These are phyloP conservation scores for Sclerotinia borealis DNA, from an alignment of 2,329 filamentous ascomycete genomes.

Conservation along the genomic window DNA sequence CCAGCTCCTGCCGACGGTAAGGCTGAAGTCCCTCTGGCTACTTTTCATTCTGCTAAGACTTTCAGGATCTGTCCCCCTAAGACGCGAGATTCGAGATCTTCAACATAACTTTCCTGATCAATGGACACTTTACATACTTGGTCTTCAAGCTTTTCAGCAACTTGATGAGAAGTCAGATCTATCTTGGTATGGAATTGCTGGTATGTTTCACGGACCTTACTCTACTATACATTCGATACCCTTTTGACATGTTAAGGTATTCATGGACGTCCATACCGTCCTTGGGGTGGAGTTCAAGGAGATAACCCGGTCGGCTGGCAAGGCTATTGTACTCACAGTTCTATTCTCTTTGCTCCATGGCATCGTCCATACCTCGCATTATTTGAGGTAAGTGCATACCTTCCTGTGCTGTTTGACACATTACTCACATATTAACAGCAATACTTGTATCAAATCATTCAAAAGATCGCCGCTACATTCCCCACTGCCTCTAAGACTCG, in stretches of 20 bases:
- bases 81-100: constrained; percentile 64
- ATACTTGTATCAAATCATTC: constrained; percentile 37
- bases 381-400: constrained; percentile 42
- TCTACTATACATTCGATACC: constrained; percentile 31
- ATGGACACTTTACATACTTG: constrained; percentile 73
- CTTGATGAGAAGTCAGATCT: constrained; percentile 57
- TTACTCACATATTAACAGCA: constrained; percentile 42
- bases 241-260: constrained; percentile 45
- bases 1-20: constrained; percentile 21
- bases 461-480: constrained; percentile 43
- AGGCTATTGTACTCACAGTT: constrained; percentile 68
- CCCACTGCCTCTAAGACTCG: constrained; percentile 39
- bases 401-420: neutral
- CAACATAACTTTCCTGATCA: constrained; percentile 51
- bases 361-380: constrained; percentile 72
- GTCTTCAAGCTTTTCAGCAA: constrained; percentile 62
- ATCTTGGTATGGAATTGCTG: constrained; percentile 75
- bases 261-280: constrained; percentile 64
- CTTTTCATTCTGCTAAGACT: neutral
- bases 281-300: constrained; percentile 49
- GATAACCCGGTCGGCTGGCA: constrained; percentile 30
- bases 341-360: constrained; percentile 73
- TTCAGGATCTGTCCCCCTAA: constrained; percentile 33
- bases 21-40: too few relatives aligned
- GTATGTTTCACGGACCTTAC: constrained; percentile 36